Base-by-base conservation (phyloP, 2,329 filamentous ascomycete genomes). In the Botrytis galanthina region DNA sequence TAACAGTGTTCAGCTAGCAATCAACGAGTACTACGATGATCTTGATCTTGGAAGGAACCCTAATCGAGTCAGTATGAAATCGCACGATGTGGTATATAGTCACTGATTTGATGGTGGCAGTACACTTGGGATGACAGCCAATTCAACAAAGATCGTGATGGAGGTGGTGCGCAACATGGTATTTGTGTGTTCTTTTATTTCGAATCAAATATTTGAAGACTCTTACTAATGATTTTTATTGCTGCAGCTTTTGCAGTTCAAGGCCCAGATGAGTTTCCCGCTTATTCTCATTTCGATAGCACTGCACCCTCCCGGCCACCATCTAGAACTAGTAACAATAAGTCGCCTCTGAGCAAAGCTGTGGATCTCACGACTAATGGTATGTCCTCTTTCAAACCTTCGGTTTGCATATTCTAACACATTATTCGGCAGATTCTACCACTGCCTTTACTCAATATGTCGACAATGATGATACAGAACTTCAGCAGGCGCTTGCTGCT, bases 71-170 rank as follows among this genome's bases (percentile, higher is more conserved):
- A 60, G 72, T 48, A 70, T 22, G 69, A 62, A 9, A 37, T 61
- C 26, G 39, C 9, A 18, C 16, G 4, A 32, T 22, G 16, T 2
- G 22, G 22, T 29, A 10, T 20, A 20, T 39, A 14, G 37, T 64
- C 14, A 42, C 68, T 57, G 51, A 57, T 9, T 29, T 73, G 39
- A 71, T 37, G 18, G 26, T 67, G 42, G 62, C 14, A 82, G 79
- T 88, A 89, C 76, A 81, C 81, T 42, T 91, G 88, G 88, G 85
- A 89, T 74, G 88, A 91, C 71, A 81, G 79, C 44, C 83, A 84
- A 61, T 91, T 89, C 74, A 80, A 80, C 7, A 84, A 84, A 57
- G 86, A 86, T 76, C 84, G 87, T 71, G 87, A 90, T 69, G 87
- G 87, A 48, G 81, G 80, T n/a, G 26, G 39, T 29, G 77, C 76